Evolutionary conservation across 2,329 filamentous ascomycete genomes (phyloP).

Genomic region (Penicillium sp.): DNA sequence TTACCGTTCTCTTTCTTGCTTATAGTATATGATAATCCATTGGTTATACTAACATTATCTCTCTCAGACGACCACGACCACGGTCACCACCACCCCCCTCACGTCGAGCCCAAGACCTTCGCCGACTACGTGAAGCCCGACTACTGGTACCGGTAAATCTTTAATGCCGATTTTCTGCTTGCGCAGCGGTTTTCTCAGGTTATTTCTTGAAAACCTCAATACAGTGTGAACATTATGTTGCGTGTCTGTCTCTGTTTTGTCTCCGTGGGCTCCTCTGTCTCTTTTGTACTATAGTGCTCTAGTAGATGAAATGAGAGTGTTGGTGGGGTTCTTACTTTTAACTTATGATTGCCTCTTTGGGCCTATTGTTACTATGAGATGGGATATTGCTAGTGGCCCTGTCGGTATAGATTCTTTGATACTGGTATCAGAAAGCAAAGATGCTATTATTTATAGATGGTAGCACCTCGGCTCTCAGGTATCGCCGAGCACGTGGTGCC

Average conservation of each 20-base stretch:
- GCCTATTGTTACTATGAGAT: neutral
- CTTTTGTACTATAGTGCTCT: conserved; percentile 31
- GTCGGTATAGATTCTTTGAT: neutral
- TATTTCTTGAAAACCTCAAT: conserved; percentile 11
- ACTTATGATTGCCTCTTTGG: neutral
- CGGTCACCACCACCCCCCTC: conserved; percentile 48
- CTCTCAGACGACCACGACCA: conserved; percentile 41
- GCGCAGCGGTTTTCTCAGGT: conserved; percentile 2
- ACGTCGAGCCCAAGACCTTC: conserved; percentile 90
- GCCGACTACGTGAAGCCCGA: conserved; percentile 93
- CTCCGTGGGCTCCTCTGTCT: conserved; percentile 19
- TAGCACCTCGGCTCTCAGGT: no score
- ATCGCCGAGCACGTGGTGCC: neutral
- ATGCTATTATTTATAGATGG: neutral
- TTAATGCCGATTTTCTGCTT: conserved; percentile 8
- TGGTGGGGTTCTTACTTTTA: conserved; percentile 19
- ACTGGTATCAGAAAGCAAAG: neutral
- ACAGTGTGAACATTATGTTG: conserved; percentile 21
- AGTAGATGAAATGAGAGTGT: conserved; percentile 29
- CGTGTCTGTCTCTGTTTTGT: conserved; percentile 23
- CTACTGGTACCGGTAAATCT: conserved; percentile 69
- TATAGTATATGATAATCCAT: neutral
- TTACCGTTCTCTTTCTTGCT: conserved; percentile 10
- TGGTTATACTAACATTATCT: conserved; percentile 7
- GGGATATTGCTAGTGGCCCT: neutral